phyloP scores from a whole-genome alignment of 306 rosid species.

The Pyrus betulifolia region DNA sequence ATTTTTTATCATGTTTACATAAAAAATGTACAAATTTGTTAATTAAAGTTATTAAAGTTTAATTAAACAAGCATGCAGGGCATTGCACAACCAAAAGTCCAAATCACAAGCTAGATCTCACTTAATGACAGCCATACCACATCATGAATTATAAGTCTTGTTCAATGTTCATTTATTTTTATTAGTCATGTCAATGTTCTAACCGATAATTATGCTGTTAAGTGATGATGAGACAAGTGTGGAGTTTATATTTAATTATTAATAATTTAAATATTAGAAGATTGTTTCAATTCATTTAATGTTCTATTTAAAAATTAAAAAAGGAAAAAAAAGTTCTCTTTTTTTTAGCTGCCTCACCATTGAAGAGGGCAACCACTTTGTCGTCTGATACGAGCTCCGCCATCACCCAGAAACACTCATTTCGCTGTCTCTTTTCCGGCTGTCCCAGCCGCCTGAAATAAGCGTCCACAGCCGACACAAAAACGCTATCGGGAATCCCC shows the following conservation, averaged over 20 bases:
- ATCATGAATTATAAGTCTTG: background rate
- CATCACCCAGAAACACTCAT: slow-evolving; percentile 85
- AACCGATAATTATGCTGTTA: no score
- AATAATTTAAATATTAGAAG: no score
- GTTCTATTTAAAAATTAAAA: no score
- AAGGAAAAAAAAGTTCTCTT: no score
- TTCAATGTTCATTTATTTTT: no score
- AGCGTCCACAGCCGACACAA: slow-evolving; percentile 86
- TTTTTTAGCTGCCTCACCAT: no score
- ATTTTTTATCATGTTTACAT: background rate
- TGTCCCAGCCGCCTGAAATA: slow-evolving; percentile 51
- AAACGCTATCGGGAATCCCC: slow-evolving; percentile 79
- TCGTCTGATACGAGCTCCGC: slow-evolving; percentile 87
- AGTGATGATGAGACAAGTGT: no score
- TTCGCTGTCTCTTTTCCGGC: slow-evolving; percentile 83
- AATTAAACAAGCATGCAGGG: background rate
- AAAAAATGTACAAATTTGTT: background rate
- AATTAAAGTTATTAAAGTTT: background rate
- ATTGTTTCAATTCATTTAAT: no score
- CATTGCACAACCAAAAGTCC: background rate
- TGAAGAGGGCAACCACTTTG: slow-evolving; percentile 27
- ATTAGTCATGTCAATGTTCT: no score
- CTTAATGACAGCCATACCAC: background rate
- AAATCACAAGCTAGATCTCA: background rate
- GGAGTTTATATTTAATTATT: no score